phyloP scores from a whole-genome alignment of 495 filamentous ascomycete genomes.

The Apodospora peruviana region DNA sequence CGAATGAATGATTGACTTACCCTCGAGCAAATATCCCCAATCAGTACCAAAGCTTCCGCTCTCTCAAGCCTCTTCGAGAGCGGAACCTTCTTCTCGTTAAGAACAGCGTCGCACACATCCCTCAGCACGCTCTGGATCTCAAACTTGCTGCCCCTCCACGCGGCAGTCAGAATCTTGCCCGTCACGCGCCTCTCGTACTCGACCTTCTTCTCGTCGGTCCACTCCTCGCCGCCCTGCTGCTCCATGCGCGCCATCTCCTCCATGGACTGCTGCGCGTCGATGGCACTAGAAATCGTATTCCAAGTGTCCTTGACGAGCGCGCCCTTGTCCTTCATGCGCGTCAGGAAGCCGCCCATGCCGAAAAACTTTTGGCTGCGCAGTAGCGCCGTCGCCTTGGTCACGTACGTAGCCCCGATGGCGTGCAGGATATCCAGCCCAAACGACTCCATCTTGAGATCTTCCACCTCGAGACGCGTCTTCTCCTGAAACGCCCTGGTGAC shows the following conservation, averaged over 20 bases:
- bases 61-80: slow-evolving; percentile 83
- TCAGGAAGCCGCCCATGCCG: slow-evolving; percentile 92
- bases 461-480: slow-evolving; percentile 90
- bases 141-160: slow-evolving; percentile 94
- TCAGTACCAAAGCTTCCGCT: slow-evolving; percentile 79
- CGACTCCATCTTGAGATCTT: slow-evolving; percentile 98
- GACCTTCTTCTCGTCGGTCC: slow-evolving; percentile 97
- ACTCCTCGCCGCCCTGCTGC: slow-evolving; percentile 91
- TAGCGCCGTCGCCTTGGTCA: slow-evolving; percentile 78
- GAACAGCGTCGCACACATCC: slow-evolving; percentile 68
- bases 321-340: slow-evolving; percentile 91
- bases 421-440: slow-evolving; percentile 97
- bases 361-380: slow-evolving; percentile 95
- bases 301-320: slow-evolving; percentile 95
- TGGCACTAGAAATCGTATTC: slow-evolving; percentile 95
- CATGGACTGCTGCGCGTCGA: slow-evolving; percentile 96
- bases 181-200: slow-evolving; percentile 94
- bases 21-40: slow-evolving; percentile 82
- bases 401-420: slow-evolving; percentile 84
- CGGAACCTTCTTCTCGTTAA: slow-evolving; percentile 75
- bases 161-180: slow-evolving; percentile 96
- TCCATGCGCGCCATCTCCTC: slow-evolving; percentile 98
- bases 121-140: slow-evolving; percentile 95
- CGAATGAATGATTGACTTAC: slow-evolving; percentile 42
- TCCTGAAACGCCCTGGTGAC: slow-evolving; percentile 86